Evolutionary conservation across 2,329 filamentous ascomycete genomes (phyloP).

Genomic region (Pezicula radicicola): DNA sequence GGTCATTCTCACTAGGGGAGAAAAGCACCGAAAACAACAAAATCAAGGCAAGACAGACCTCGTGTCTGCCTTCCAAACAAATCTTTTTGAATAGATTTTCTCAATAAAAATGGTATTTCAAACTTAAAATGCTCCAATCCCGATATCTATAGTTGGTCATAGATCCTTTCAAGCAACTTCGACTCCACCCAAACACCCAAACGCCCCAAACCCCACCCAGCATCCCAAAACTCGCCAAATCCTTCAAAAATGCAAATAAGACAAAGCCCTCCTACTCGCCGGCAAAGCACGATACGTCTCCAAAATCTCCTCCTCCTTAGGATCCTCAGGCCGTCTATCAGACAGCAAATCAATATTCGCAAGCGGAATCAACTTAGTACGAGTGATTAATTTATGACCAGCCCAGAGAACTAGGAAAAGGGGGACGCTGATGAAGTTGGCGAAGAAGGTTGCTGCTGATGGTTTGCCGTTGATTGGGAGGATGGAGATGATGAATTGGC

Average conservation of each 20-base stretch:
- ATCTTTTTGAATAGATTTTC: too few species aligned
- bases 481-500: constrained; percentile 66
- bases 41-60: too few species aligned
- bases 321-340: constrained; percentile 37
- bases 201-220: too few species aligned
- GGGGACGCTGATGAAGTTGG: constrained; percentile 61
- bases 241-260: constrained; percentile 2
- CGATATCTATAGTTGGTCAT: too few species aligned
- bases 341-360: constrained; percentile 82
- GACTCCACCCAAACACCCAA: too few species aligned
- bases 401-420: constrained; percentile 65
- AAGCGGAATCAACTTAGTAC: constrained; percentile 61
- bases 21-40: too few species aligned
- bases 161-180: too few species aligned
- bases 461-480: constrained; percentile 39
- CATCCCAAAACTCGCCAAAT: too few species aligned
- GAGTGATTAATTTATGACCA: constrained; percentile 71
- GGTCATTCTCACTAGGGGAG: too few species aligned
- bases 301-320: background rate
- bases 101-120: too few species aligned
- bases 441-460: constrained; percentile 54
- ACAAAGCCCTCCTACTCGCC: background rate
- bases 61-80: too few species aligned
- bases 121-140: too few species aligned
- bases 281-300: background rate